Conservation (phyloP, 2,329 filamentous ascomycete genomes). For the Orbilia oligospora region DNA sequence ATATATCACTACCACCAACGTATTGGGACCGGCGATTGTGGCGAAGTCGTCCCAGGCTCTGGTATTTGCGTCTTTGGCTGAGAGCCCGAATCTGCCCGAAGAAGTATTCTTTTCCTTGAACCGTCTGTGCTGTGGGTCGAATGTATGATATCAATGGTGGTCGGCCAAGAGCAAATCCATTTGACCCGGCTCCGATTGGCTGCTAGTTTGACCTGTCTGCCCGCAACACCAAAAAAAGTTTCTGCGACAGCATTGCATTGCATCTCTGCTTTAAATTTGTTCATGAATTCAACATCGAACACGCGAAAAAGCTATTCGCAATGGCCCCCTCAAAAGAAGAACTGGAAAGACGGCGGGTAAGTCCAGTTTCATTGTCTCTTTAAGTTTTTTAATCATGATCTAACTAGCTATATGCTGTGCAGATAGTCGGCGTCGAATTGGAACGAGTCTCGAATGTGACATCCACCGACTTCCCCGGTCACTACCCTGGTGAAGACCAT, state of each 20-base stretch:
- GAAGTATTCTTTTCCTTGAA: not conserved
- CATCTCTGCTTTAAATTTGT: slow-evolving; percentile 1
- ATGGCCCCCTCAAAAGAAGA: slow-evolving; percentile 73
- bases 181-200: slow-evolving; percentile 54
- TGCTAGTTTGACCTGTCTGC: slow-evolving; percentile 5
- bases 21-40: slow-evolving; percentile 10
- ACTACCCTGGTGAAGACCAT: slow-evolving; percentile 89
- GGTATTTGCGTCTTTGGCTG: slow-evolving; percentile 24
- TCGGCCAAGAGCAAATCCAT: slow-evolving; percentile 45
- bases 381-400: not conserved
- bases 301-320: slow-evolving; percentile 29
- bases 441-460: slow-evolving; percentile 92
- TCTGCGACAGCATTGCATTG: slow-evolving; percentile 29
- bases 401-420: slow-evolving; percentile 37
- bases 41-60: not conserved
- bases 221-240: slow-evolving; percentile 53
- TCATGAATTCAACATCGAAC: slow-evolving; percentile 7
- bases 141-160: slow-evolving; percentile 50
- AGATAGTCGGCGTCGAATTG: slow-evolving; percentile 88
- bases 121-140: not conserved
- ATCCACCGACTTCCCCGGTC: slow-evolving; percentile 91
- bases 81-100: slow-evolving; percentile 51
- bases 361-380: slow-evolving; percentile 51
- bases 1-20: slow-evolving; percentile 21
- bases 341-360: slow-evolving; percentile 75